phyloP scores from a whole-genome alignment of 106 monocot genomes.

The Gastrodia elata region DNA sequence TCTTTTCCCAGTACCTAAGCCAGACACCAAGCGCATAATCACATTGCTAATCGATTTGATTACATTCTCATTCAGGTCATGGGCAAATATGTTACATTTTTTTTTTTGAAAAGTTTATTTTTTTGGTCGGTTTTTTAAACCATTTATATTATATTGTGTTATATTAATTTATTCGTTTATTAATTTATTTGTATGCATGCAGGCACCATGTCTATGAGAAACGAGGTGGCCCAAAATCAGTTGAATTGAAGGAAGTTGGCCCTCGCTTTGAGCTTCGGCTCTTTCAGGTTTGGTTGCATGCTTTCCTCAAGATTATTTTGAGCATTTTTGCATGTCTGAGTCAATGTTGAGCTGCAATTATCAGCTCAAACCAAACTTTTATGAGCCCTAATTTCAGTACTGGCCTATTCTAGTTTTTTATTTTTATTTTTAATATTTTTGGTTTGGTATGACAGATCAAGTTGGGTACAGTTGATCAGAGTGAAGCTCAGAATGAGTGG shows the following conservation, averaged over 20 bases:
- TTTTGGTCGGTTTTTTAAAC: no score
- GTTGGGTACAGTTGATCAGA: constrained; percentile 81
- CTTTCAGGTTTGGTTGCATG: constrained; percentile 44
- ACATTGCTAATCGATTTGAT: constrained; percentile 80
- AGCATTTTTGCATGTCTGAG: no score
- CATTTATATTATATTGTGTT: no score
- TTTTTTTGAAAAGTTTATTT: no score
- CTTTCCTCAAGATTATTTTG: no score
- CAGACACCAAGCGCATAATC: constrained; percentile 81
- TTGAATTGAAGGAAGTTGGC: constrained; percentile 87
- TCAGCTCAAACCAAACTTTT: neutral
- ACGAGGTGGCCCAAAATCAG: constrained; percentile 74
- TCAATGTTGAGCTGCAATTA: neutral
- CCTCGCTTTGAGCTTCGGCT: constrained; percentile 84
- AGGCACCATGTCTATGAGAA: constrained; percentile 94
- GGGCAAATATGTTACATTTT: neutral
- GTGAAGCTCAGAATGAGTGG: constrained; percentile 73
- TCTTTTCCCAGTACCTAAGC: constrained; percentile 97
- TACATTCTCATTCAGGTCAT: constrained; percentile 88
- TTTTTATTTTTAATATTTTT: constrained; percentile 1
- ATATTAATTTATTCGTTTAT: neutral
- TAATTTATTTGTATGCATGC: constrained; percentile 1
- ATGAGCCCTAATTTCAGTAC: neutral
- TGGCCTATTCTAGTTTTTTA: neutral
- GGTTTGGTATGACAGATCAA: constrained; percentile 42